Base-by-base conservation (phyloP, 108 stramenopile species). In the Skeletonema tropicum region DNA sequence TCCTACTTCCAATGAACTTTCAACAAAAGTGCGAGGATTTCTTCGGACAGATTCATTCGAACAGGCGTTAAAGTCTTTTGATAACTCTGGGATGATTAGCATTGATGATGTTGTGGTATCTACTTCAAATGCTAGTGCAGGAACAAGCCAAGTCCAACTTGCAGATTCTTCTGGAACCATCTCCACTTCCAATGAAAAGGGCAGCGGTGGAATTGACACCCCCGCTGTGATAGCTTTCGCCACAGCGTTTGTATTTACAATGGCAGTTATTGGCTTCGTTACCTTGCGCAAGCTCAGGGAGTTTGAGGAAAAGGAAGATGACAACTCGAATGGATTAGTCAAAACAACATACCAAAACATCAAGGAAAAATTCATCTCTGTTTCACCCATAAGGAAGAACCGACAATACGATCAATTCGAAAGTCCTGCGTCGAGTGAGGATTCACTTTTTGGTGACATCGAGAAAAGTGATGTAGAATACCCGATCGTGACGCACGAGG, bases 321-420 rank as follows among this genome's bases (percentile, higher is more conserved):
- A 62, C n/a, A 11, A 9, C 35, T 36, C 35, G 9, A 2, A 10
- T 55, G 52, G 23, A 9, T 9, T 6, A 55, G 19, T 55, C 52
- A 55, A 23, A 55, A 23, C 52, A 9, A 38, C 36, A 23, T 13
- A 26, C 26, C 61, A 62, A 17, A 62, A 62, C 61, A 36, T 36
- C 6, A 33, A 62, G 31, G 19, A 17, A 2, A 62, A 62, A 25
- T 30, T 36, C 36, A 62, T 13, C 17, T 30, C 2, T 19, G 13
- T 62, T 30, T 10, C 29, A 7, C 61, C 36, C 7, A 17, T 33
- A 17, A 8, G 19, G 8, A 62, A 9, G 39, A 38, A 19, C 1
- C 35, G 19, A 38, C 36, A 11, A 10, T 62, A 62, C 61, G 3
- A 62, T 38, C 61, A 62, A 6, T 62, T 62, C 31, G 61, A 62